phyloP scores from a whole-genome alignment of 139 green algal genomes.

The Chlamydomonas urium region DNA sequence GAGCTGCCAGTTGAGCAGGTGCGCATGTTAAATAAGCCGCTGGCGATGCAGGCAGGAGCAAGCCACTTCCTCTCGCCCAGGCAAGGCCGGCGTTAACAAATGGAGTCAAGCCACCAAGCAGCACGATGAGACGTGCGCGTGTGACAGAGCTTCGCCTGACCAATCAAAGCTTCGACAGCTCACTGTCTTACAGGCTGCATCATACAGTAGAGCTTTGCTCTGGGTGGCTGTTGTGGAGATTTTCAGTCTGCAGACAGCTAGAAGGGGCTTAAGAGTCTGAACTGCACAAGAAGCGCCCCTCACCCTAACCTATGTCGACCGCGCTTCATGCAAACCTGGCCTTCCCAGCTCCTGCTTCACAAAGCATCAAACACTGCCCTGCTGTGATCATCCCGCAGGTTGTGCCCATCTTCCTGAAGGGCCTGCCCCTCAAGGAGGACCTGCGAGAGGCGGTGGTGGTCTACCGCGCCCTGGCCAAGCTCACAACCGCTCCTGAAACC shows the following conservation, averaged over 20 bases:
- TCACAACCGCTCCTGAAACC: slow-evolving; percentile 20
- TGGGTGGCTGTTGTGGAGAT: not conserved
- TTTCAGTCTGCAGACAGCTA: not conserved
- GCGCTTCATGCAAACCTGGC: not conserved
- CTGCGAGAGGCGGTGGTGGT: slow-evolving; percentile 30
- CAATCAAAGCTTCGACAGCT: not conserved
- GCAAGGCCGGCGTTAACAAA: too few species aligned
- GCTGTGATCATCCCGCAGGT: too few species aligned
- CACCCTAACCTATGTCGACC: not conserved
- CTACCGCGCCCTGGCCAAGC: slow-evolving; percentile 28
- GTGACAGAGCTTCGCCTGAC: not conserved
- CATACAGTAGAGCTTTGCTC: not conserved
- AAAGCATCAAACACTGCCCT: not conserved
- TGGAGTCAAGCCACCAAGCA: not conserved
- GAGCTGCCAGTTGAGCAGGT: slow-evolving; percentile 34
- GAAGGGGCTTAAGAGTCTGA: not conserved
- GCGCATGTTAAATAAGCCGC: too few species aligned
- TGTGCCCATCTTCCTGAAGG: slow-evolving; percentile 52
- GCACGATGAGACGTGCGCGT: not conserved
- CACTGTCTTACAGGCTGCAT: not conserved
- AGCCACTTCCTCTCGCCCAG: too few species aligned
- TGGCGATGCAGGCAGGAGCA: too few species aligned
- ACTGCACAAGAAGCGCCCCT: not conserved
- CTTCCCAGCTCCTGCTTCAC: not conserved
- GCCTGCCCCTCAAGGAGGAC: slow-evolving; percentile 53